A percentile compares a stretch with the other conserved stretches of the same genome.
phyloP scores from a whole-genome alignment of 2,329 filamentous ascomycete species.

The Macrophomina phaseolina region DNA sequence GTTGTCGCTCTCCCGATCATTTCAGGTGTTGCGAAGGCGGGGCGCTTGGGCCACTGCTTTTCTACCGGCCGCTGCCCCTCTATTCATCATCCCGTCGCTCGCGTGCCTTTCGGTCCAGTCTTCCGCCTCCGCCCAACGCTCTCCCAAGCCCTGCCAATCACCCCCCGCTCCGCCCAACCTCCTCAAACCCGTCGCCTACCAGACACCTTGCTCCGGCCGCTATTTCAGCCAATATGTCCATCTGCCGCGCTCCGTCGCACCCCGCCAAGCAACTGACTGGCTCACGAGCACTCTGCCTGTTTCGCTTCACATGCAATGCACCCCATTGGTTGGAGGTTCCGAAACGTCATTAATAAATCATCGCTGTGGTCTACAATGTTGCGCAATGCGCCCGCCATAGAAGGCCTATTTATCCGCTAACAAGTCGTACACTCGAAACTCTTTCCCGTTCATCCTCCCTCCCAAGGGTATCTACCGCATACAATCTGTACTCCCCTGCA shows the following conservation, averaged over 20 bases:
- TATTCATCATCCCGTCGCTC: background rate
- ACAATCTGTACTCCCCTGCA: background rate
- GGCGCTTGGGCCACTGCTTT: background rate
- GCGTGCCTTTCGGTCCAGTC: background rate
- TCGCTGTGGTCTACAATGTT: conserved; percentile 3
- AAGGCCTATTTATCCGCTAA: background rate
- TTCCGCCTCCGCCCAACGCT: background rate
- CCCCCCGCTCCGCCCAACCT: background rate
- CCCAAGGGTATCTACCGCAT: conserved; percentile 10
- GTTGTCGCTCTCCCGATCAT: conserved; percentile 25
- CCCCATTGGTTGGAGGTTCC: background rate
- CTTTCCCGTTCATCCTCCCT: background rate
- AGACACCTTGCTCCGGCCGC: background rate
- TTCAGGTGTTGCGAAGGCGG: conserved; percentile 23
- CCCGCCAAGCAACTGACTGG: background rate
- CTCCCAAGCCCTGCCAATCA: background rate
- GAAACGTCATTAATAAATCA: background rate
- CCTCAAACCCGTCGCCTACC: background rate
- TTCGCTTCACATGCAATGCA: background rate
- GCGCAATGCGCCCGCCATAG: background rate
- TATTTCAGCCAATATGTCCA: background rate
- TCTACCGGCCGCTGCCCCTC: conserved; percentile 5
- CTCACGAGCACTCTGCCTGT: background rate
- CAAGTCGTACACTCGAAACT: background rate
- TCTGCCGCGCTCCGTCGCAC: background rate